Base-by-base conservation (phyloP, 2,329 filamentous ascomycete species). In the Fonsecaea pugnacius region DNA sequence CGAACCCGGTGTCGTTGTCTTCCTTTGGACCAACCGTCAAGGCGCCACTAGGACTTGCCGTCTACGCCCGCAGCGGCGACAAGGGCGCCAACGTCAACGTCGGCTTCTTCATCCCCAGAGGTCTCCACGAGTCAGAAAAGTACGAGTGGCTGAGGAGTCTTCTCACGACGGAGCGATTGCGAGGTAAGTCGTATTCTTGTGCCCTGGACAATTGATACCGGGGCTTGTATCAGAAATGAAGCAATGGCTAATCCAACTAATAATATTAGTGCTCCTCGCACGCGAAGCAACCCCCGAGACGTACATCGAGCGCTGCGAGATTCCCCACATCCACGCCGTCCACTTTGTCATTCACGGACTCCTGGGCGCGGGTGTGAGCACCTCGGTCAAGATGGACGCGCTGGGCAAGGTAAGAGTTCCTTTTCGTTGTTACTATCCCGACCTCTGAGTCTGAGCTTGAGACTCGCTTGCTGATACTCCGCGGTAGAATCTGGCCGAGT, bases 321-420 rank as follows among this genome's bases (percentile, higher is more conserved):
- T 83, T 58, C 73, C 76, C 0, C 66, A 72, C 3, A 75, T 83
- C 0, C 69, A 70, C 27, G 80, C 81, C 0, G 82, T 83, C n/a
- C 78, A 85, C 66, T 83, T 82, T 71, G 79, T 83, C 4, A 71
- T 83, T 1, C 82, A 82, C 61, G 80, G 79, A 1, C 73, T 76
- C 35, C 70, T 83, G 16, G 79, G 77, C 0, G 64, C 75, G 0
- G 78, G 78, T 1, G 80, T 85, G 1, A 84, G 80, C 65, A 81
- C 80, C 59, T 80, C 78, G 4, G 76, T 72, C 35, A 71, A 75
- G 35, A 66, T 85, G 21, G 83, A 85, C 73, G 73, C 74, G 14
- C 74, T 84, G 65, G 83, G 79, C 1, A 85, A 40, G 38, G 38
- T 40, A 40, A 18, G 38, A 30, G 27, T 30, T 6, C 27, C 6